phyloP scores from a whole-genome alignment of 371 early-diverging fungal species.

The Mortierella sp. region DNA sequence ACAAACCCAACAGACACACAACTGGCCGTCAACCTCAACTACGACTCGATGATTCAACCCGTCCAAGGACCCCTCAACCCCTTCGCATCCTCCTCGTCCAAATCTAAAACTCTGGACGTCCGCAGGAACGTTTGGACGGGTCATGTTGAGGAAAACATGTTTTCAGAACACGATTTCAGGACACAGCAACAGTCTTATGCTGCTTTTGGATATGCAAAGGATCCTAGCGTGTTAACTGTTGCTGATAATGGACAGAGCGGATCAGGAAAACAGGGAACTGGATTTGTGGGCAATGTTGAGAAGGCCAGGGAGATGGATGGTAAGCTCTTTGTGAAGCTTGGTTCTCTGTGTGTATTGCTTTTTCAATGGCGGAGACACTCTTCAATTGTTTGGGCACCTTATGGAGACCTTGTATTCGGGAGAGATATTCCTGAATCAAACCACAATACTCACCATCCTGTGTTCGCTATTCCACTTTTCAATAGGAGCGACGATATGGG shows the following conservation, averaged over 20 bases:
- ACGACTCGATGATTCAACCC: conserved; percentile 78
- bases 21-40: conserved; percentile 84
- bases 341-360: not conserved
- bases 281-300: conserved; percentile 79
- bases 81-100: conserved; percentile 53
- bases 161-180: conserved; percentile 82
- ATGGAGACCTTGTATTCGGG: no score
- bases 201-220: conserved; percentile 87
- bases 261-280: conserved; percentile 69
- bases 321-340: conserved; percentile 1
- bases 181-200: conserved; percentile 86
- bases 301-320: conserved; percentile 60
- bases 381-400: not conserved
- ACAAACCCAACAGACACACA: conserved; percentile 76
- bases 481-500: conserved; percentile 67
- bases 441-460: not conserved
- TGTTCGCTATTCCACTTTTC: no score
- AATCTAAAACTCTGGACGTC: conserved; percentile 52
- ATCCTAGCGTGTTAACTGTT: conserved; percentile 74
- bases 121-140: conserved; percentile 82
- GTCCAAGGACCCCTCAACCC: conserved; percentile 87
- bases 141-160: conserved; percentile 85
- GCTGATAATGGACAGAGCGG: conserved; percentile 67
- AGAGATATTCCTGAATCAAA: not conserved
- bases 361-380: not conserved